Conservation (phyloP, 148 eudicot genomes). For the Vaccinium corymbosum region DNA sequence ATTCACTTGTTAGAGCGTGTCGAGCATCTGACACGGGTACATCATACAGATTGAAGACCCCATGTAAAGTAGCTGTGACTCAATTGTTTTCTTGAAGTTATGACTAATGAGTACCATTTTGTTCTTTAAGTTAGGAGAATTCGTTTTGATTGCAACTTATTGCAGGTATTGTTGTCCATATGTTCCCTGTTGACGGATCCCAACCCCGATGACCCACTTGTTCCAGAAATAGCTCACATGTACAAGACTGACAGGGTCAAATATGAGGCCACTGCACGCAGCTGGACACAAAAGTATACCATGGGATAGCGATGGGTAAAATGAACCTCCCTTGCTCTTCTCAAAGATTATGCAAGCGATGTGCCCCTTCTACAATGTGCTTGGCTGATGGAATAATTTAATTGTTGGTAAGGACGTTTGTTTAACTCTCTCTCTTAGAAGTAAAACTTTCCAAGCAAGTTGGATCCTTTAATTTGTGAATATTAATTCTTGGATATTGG, state of each 20-base stretch:
- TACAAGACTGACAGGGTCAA: constrained; percentile 17
- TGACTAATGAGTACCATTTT: no score
- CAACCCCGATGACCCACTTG: constrained; percentile 23
- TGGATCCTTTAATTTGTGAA: constrained; percentile 7
- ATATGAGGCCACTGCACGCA: constrained; percentile 22
- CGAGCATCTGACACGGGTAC: neutral
- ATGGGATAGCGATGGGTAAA: constrained; percentile 14
- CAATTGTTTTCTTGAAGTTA: neutral
- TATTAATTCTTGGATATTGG: constrained; percentile 12
- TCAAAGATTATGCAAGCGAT: neutral
- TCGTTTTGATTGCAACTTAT: neutral
- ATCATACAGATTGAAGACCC: neutral
- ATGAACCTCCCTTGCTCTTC: neutral
- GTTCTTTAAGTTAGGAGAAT: neutral
- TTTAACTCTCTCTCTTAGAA: neutral
- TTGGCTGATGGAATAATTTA: constrained; percentile 3
- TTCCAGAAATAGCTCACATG: constrained; percentile 24
- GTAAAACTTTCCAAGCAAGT: constrained; percentile 7
- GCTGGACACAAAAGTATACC: constrained; percentile 26
- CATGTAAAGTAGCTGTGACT: neutral
- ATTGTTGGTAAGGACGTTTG: constrained; percentile 3
- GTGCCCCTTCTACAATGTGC: neutral
- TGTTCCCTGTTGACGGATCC: constrained; percentile 24
- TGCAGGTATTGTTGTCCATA: constrained; percentile 21
- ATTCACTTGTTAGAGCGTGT: neutral